Percentiles rank a stretch among this genome's conserved stretches.
phyloP scores from a whole-genome alignment of 768 basidiomycete genomes.

The Phanerodontia chrysosporium region DNA sequence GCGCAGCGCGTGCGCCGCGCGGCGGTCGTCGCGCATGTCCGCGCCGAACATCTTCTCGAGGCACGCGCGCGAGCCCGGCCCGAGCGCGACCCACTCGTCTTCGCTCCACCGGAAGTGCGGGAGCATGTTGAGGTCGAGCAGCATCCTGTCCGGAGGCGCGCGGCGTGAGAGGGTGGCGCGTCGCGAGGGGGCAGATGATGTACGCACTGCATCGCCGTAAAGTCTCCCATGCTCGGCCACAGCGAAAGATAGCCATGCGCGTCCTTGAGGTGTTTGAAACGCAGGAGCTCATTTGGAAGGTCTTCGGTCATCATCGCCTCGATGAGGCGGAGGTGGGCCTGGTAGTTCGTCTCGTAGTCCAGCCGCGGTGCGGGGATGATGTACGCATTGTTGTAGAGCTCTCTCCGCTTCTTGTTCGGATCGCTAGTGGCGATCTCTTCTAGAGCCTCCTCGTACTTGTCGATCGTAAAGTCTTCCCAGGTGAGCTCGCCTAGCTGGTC shows the following conservation, averaged over 20 bases:
- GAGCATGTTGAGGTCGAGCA: slow-evolving; percentile 35
- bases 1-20: slow-evolving; percentile 56
- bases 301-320: slow-evolving; percentile 43
- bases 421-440: slow-evolving; percentile 22
- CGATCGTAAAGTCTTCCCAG: slow-evolving; percentile 54
- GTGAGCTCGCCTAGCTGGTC: slow-evolving; percentile 51
- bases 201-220: slow-evolving; percentile 67
- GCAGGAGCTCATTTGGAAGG: slow-evolving; percentile 43
- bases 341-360: slow-evolving; percentile 39
- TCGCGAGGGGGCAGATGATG: background rate
- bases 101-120: slow-evolving; percentile 52
- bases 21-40: slow-evolving; percentile 25
- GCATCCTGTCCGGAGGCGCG: slow-evolving; percentile 25
- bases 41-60: slow-evolving; percentile 64
- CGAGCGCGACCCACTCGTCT: slow-evolving; percentile 66
- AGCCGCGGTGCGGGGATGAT: slow-evolving; percentile 62
- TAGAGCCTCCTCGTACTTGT: slow-evolving; percentile 51
- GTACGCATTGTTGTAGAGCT: slow-evolving; percentile 70
- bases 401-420: background rate
- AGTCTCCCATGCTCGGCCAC: slow-evolving; percentile 72
- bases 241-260: slow-evolving; percentile 51
- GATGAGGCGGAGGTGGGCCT: slow-evolving; percentile 59
- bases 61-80: slow-evolving; percentile 63
- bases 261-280: slow-evolving; percentile 55
- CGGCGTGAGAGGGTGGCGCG: background rate